A percentile compares a stretch with the other conserved stretches of the same genome.
These are phyloP conservation scores for Suhomyces canberraensis DNA, from an alignment of 805 yeast species.

Conservation along the genomic window DNA sequence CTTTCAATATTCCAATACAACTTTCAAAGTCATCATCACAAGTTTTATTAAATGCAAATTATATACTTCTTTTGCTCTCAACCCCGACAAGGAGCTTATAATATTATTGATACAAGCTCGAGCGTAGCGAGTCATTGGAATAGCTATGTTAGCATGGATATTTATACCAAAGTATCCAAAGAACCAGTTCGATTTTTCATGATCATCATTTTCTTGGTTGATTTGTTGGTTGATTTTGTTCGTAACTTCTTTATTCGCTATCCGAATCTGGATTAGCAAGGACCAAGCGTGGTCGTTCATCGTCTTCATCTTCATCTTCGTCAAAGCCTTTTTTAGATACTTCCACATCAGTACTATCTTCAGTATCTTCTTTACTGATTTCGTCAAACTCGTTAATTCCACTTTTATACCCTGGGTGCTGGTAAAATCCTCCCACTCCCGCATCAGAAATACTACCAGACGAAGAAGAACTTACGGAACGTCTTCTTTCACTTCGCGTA, in stretches of 20 bases:
- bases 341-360: slow-evolving; percentile 12
- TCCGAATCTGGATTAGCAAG: slow-evolving; percentile 59
- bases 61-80: too few species aligned
- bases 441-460: slow-evolving; percentile 28
- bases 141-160: too few species aligned
- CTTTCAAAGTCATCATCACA: too few species aligned
- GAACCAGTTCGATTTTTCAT: too few species aligned
- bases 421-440: slow-evolving; percentile 28
- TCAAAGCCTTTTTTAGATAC: slow-evolving; percentile 7
- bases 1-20: too few species aligned
- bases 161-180: too few species aligned
- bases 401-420: slow-evolving; percentile 37
- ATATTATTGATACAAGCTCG: too few species aligned
- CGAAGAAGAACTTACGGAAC: slow-evolving; percentile 23
- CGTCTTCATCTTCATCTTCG: slow-evolving; percentile 24
- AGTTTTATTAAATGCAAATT: too few species aligned
- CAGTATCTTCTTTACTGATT: slow-evolving; percentile 11
- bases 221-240: too few species aligned
- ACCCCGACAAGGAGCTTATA: too few species aligned
- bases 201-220: too few species aligned
- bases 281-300: slow-evolving; percentile 43
- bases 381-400: slow-evolving; percentile 21
- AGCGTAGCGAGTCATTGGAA: too few species aligned
- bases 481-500: slow-evolving; percentile 16
- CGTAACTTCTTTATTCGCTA: slow-evolving; percentile 37